Conservation (phyloP, 305 asterid genomes). For the Ilex paraguariensis region DNA sequence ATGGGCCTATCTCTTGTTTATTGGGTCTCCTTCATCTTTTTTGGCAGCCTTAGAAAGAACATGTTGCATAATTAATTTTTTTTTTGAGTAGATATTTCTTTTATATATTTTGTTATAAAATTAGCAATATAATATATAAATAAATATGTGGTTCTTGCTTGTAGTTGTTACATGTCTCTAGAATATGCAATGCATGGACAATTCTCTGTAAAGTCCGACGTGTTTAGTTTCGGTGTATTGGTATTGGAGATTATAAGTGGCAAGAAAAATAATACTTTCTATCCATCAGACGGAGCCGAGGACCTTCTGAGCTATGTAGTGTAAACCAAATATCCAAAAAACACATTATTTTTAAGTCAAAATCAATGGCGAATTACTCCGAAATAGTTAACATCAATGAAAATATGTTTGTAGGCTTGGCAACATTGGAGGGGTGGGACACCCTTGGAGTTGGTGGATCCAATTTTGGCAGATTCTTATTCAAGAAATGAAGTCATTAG, state of each 20-base stretch:
- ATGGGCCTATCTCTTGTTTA: no score
- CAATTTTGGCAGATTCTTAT: background rate
- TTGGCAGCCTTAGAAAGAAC: no score
- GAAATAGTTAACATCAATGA: background rate
- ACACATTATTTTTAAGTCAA: no score
- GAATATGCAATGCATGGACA: conserved; percentile 9
- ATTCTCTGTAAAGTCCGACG: conserved; percentile 15
- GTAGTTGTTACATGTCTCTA: no score
- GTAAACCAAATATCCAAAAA: no score
- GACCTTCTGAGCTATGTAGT: conserved; percentile 13
- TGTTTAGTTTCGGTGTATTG: conserved; percentile 17
- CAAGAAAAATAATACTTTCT: background rate
- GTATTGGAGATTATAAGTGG: conserved; percentile 17
- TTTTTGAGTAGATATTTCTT: no score
- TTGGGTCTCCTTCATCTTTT: no score
- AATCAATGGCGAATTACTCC: background rate
- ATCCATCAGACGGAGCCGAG: background rate
- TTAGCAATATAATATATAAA: no score
- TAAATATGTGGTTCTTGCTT: no score
- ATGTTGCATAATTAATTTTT: no score
- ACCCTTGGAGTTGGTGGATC: background rate
- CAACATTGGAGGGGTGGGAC: background rate
- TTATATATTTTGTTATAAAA: no score
- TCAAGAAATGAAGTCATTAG: no score
- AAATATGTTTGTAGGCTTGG: background rate